A percentile compares a stretch with the other conserved stretches of the same genome.
Conservation (phyloP, 192 early-diverging fungal genomes). For the Umbelopsis sp. region DNA sequence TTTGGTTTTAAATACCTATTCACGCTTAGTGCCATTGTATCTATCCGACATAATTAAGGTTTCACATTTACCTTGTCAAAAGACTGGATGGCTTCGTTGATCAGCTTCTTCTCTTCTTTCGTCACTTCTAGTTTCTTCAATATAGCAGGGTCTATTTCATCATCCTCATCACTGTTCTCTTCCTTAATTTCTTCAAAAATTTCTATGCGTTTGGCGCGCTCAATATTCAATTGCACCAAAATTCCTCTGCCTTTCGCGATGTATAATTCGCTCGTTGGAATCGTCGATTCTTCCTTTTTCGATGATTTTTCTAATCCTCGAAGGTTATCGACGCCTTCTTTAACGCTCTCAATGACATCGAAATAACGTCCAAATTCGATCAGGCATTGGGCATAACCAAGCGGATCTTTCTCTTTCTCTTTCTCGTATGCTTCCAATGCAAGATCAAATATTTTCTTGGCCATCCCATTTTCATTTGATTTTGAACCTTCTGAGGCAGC, state of each 20-base stretch:
- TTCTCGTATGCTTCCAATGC: constrained; percentile 52
- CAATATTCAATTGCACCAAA: constrained; percentile 11
- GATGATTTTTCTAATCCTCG: neutral
- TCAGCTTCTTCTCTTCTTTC: constrained; percentile 28
- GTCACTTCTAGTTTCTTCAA: constrained; percentile 21
- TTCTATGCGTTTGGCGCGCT: constrained; percentile 7
- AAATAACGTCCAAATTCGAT: constrained; percentile 36
- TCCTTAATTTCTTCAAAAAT: constrained; percentile 13
- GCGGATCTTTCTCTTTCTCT: constrained; percentile 45
- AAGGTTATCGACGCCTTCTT: constrained; percentile 34
- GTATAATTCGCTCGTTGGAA: neutral
- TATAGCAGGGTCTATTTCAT: constrained; percentile 21
- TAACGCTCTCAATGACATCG: constrained; percentile 34
- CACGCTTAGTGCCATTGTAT: neutral
- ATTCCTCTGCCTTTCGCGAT: constrained; percentile 20
- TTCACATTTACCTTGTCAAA: constrained; percentile 18
- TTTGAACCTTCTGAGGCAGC: constrained; percentile 19
- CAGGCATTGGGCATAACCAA: constrained; percentile 34
- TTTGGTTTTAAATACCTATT: neutral
- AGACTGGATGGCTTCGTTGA: constrained; percentile 19
- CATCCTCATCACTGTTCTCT: constrained; percentile 26
- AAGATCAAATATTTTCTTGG: constrained; percentile 56
- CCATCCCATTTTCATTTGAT: constrained; percentile 32
- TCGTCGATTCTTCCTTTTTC: neutral
- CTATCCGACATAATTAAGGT: neutral